Conservation (phyloP, 495 filamentous ascomycete genomes). For the Apiosordaria backusii region DNA sequence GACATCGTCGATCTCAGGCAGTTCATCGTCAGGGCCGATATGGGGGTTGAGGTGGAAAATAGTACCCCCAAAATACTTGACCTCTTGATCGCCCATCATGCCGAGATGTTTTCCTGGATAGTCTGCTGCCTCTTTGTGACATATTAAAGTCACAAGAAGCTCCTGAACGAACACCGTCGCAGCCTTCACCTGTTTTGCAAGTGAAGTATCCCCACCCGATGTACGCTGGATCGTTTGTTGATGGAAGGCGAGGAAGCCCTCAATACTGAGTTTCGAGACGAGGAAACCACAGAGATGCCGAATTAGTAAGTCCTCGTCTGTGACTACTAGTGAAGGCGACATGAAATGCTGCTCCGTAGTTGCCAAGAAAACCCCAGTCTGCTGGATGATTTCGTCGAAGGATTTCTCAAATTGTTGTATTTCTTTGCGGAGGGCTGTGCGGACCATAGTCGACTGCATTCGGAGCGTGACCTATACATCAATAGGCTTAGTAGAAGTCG, state of each 20-base stretch:
- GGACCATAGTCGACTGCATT: background rate
- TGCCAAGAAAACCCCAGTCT: constrained; percentile 11
- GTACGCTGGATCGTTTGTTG: constrained; percentile 5
- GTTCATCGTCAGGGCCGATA: background rate
- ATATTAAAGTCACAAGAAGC: constrained; percentile 8
- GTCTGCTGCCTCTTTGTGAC: constrained; percentile 11
- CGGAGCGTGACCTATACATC: background rate
- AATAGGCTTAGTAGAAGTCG: background rate
- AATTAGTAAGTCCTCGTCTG: background rate
- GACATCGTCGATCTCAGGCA: background rate
- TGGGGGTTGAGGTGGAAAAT: constrained; percentile 11
- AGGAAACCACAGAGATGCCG: background rate
- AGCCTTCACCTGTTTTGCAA: constrained; percentile 15
- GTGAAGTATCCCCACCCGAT: constrained; percentile 15
- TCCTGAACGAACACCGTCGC: constrained; percentile 9
- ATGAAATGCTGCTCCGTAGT: constrained; percentile 1
- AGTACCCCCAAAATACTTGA: constrained; percentile 9
- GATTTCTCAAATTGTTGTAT: constrained; percentile 15
- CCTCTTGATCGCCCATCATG: constrained; percentile 8
- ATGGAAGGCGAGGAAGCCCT: constrained; percentile 14
- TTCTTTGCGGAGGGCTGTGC: constrained; percentile 4
- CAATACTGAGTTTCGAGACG: constrained; percentile 13
- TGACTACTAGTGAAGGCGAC: constrained; percentile 9
- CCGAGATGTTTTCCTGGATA: constrained; percentile 18
- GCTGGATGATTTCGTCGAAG: constrained; percentile 14